Conservation (phyloP, 2,329 filamentous ascomycete species). For the Aureobasidium lini region DNA sequence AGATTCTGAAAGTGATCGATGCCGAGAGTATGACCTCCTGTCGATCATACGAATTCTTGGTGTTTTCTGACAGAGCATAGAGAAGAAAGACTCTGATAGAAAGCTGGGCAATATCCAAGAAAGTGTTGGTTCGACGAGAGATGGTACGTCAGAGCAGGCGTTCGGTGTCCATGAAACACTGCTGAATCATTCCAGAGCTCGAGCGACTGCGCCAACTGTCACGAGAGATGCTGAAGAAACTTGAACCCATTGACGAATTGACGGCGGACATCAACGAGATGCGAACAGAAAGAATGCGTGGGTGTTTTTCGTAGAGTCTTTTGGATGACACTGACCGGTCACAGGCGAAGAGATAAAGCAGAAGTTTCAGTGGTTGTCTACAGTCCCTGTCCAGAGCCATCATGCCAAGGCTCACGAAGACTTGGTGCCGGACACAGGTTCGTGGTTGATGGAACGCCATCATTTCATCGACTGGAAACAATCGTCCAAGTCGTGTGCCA, state of each 20-base stretch:
- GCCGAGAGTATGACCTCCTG: not conserved
- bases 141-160: not conserved
- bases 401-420: not conserved
- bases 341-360: not conserved
- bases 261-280: not conserved
- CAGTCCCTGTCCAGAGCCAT: not conserved
- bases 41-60: too few relatives aligned
- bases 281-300: not conserved
- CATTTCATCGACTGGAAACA: not conserved
- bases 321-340: not conserved
- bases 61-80: not conserved
- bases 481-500: not conserved
- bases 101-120: not conserved
- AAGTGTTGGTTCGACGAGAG: not conserved
- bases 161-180: not conserved
- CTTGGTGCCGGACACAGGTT: not conserved
- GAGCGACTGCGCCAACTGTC: not conserved
- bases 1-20: not conserved
- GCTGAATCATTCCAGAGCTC: not conserved
- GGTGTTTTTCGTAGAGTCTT: not conserved
- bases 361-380: not conserved
- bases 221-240: not conserved
- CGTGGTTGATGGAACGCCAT: not conserved
- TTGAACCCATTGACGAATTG: not conserved
- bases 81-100: not conserved